These are phyloP conservation scores for Fusarium torulosum DNA, from an alignment of 2,329 filamentous ascomycete genomes.

Conservation along the genomic window DNA sequence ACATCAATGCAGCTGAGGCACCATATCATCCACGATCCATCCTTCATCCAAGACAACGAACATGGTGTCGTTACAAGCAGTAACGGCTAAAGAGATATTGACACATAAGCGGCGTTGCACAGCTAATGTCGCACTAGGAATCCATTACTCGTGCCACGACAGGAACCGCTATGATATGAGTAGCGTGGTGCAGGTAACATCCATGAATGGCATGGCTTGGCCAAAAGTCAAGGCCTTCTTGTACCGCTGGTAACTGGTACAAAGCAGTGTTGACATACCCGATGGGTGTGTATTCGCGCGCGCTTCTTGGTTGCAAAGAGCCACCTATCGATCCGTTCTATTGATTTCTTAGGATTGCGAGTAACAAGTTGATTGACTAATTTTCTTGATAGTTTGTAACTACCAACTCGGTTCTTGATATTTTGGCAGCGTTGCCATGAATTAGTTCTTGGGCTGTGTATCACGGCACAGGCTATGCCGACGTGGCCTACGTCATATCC, in stretches of 20 bases:
- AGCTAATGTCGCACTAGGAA: constrained; percentile 10
- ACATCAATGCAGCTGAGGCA: constrained; percentile 24
- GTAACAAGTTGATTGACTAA: background rate
- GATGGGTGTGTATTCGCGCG: constrained; percentile 18
- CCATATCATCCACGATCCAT: background rate
- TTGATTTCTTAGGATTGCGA: background rate
- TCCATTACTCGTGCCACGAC: constrained; percentile 13
- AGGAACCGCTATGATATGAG: constrained; percentile 27
- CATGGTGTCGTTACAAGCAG: background rate
- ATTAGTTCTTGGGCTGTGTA: constrained; percentile 4
- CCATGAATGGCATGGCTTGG: constrained; percentile 4
- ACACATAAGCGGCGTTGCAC: constrained; percentile 6
- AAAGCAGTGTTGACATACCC: constrained; percentile 10
- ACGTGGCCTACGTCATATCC: constrained; percentile 33
- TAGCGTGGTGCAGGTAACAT: constrained; percentile 23
- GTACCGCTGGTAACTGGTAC: constrained; percentile 1
- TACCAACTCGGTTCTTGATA: background rate
- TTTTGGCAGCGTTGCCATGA: background rate
- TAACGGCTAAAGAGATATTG: background rate
- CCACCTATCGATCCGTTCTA: background rate
- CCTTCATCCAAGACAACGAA: background rate
- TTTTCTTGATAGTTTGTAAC: background rate
- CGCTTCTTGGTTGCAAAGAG: constrained; percentile 1
- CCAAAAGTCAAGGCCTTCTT: constrained; percentile 1
- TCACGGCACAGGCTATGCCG: constrained; percentile 29